Conservation (phyloP, 2,329 filamentous ascomycete genomes). For the Corniculantispora saksenae region DNA sequence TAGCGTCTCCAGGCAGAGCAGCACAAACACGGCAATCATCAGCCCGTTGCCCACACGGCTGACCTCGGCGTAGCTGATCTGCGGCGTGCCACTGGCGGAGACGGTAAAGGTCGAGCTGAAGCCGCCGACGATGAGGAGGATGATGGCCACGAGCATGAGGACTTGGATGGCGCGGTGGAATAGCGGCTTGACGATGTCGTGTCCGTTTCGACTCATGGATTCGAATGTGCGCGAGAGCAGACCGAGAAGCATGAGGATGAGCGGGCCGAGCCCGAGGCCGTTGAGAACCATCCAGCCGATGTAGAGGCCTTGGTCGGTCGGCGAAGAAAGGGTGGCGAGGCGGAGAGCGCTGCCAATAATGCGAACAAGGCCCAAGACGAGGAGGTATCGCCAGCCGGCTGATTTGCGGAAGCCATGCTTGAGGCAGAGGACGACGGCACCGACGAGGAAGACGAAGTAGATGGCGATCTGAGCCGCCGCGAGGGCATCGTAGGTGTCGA, state of each 20-base stretch:
- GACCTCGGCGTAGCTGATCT: constrained; percentile 30
- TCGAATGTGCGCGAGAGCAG: constrained; percentile 42
- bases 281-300: constrained; percentile 35
- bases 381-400: constrained; percentile 60
- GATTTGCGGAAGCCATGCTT: constrained; percentile 55
- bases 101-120: constrained; percentile 29
- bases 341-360: constrained; percentile 55
- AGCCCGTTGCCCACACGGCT: constrained; percentile 32
- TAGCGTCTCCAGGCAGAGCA: constrained; percentile 42
- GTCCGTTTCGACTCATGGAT: constrained; percentile 45
- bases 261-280: constrained; percentile 41
- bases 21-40: constrained; percentile 39
- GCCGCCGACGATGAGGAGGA: constrained; percentile 34
- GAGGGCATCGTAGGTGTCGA: constrained; percentile 33
- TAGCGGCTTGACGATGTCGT: constrained; percentile 30
- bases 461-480: constrained; percentile 35
- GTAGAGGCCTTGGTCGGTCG: constrained; percentile 42
- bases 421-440: constrained; percentile 45
- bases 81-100: constrained; percentile 26
- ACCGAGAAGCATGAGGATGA: constrained; percentile 46
- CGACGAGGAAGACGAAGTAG: constrained; percentile 32
- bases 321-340: constrained; percentile 48
- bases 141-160: constrained; percentile 43
- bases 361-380: constrained; percentile 59
- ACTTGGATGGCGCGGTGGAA: constrained; percentile 40